Evolutionary conservation across 805 yeast species (phyloP), one percentile per base, ranked within the genome.

Genomic region (Schwanniomyces pseudopolymorphus): DNA sequence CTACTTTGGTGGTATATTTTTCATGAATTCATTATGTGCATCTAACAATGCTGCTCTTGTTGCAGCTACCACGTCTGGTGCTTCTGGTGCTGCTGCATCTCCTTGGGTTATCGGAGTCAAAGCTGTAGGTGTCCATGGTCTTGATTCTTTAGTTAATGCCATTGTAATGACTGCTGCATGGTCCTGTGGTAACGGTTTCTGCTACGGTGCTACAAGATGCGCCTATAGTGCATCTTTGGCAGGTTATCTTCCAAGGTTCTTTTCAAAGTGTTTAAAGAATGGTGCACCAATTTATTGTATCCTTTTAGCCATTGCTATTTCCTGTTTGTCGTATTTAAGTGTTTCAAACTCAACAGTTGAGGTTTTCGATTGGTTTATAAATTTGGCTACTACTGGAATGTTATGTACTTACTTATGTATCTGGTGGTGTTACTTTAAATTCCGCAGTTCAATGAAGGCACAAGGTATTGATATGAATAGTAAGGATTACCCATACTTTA

Each of bases 41-140:
- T 78, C 79, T 49, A 72, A 72, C 52, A 83, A 82, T 59, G 74
- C 77, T 65, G 33, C 53, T 64, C 40, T 71, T 85, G 49, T 66
- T 78, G 54, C 57, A 63, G 45, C 81, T 82, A n/a, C 74, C 60
- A 61, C 80, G 16, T 75, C 80, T 44, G 72, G 73, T 37, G 69
- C 74, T 37, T 89, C 91, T 2, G 77, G 85, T 33, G 89, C 92
- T 19, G 60, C 67, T 44, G 57, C 71, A 2, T 85, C 94, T 13
- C 96, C 96, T 31, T 88, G 87, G 58, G 91, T 87, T 44, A 83
- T 87, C 58, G 96, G 95, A 39, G 83, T 88, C 57, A 77, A 78
- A 51, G 77, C 77, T 53, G 87, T 89, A 16, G 64, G 74, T 16
- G 86, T 88, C 51, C 57, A 62, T 5, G 91, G 81, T 0, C 69